Evolutionary conservation across 208 protist species (phyloP).

Genomic region (Trichomonas vaginalis): DNA sequence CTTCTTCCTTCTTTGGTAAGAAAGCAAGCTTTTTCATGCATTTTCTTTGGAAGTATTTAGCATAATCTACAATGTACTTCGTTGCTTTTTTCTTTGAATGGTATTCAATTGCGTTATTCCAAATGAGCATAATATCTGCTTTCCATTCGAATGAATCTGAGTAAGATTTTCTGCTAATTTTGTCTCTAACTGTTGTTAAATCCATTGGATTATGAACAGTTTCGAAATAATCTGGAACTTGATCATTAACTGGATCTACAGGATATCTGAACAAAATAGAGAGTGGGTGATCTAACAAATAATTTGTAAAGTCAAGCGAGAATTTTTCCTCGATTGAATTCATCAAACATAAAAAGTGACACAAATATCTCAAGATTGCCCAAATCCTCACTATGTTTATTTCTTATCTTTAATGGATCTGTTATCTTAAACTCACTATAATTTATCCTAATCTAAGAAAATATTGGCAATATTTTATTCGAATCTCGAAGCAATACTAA

Average conservation of each 20-base stretch:
- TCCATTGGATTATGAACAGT: conserved; percentile 58
- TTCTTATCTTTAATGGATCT: no score
- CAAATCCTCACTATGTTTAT: no score
- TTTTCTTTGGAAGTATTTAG: not conserved
- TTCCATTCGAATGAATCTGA: conserved; percentile 16
- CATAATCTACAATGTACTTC: not conserved
- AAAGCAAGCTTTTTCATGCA: not conserved
- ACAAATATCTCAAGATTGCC: no score
- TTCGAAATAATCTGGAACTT: conserved; percentile 50
- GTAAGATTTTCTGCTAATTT: conserved; percentile 21
- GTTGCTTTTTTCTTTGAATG: conserved; percentile 6
- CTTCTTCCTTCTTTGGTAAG: not conserved
- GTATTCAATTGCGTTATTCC: conserved; percentile 28
- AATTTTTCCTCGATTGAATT: not conserved
- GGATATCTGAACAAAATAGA: conserved; percentile 40
- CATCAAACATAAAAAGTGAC: not conserved
- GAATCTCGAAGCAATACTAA: no score
- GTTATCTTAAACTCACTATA: no score
- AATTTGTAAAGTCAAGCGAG: not conserved
- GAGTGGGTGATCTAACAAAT: not conserved
- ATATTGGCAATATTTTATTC: no score
- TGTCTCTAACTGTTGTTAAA: conserved; percentile 35
- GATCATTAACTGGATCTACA: conserved; percentile 43
- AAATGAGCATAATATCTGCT: conserved; percentile 19
- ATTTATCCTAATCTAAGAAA: no score